Evolutionary conservation across 257 asterid species (phyloP), one percentile per base, ranked within the genome.

Genomic region (Mentha longifolia): DNA sequence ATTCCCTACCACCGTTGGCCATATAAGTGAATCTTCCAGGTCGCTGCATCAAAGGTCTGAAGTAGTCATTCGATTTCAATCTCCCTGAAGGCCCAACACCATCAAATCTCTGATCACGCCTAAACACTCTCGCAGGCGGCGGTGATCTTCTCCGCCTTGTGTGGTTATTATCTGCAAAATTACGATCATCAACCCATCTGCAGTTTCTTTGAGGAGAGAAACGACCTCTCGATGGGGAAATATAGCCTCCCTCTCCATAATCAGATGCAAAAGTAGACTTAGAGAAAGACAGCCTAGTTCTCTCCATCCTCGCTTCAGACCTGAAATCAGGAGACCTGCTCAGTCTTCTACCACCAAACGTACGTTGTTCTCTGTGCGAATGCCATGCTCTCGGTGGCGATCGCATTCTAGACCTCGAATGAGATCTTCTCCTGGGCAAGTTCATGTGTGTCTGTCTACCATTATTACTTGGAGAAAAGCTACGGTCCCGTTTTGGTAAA

Each of bases 321-420:
- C 92, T 81, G 66, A 82, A 77, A 72, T 91, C 93, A 0, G 96
- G 96, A 43, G 97, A 88, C 76, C 91, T 78, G 72, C 84, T 83
- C 56, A 65, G 80, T 64, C 84, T 71, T 75, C 91, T 85, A 47
- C 64, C 51, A 66, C 79, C 77, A 28, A 78, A 16, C 61, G 75
- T 74, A 9, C 87, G 79, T 33, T 81, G 79, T 37, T 81, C 90
- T 77, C 88, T 85, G 7, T 79, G 86, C 14, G 87, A 67, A 30
- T 77, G 87, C 97, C 96, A 93, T 7, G 72, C 67, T 70, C 79
- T 78, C 39, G 96, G 98, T 20, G 98, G 98, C 31, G 98, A 87
- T n/a, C 86, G 95, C 3, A 96, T 72, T 80, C 95, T 84, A 6
- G 98, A 91, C 82, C 95, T 83, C 22, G 96, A 92, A 11, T 88